Evolutionary conservation across 176 grass and related monocot species (phyloP).

Genomic region (Aechmea fasciata): DNA sequence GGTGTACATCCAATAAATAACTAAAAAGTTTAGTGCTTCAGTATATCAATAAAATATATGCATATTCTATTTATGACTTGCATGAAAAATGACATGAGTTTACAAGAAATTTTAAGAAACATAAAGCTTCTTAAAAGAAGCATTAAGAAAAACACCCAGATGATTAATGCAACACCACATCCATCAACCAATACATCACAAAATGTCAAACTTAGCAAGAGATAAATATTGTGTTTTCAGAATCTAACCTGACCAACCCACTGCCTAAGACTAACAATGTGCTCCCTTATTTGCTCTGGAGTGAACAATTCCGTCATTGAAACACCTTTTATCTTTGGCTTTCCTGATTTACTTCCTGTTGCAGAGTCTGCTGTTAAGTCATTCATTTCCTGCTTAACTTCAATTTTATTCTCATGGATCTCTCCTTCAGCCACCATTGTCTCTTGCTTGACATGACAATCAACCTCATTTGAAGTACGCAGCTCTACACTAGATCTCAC

Average conservation of each 20-base stretch:
- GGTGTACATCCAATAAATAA: no score
- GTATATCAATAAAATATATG: no score
- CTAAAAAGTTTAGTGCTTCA: no score
- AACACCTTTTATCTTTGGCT: conserved; percentile 98
- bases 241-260: conserved; percentile 93
- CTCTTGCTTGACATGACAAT: conserved; percentile 73
- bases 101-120: no score
- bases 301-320: conserved; percentile 97
- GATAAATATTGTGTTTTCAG: conserved; percentile 7
- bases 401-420: conserved; percentile 31
- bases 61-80: not conserved
- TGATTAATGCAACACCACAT: not conserved
- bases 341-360: conserved; percentile 72
- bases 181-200: not conserved
- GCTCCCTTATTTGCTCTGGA: conserved; percentile 83
- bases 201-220: conserved; percentile 9
- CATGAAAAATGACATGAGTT: not conserved
- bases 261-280: conserved; percentile 77
- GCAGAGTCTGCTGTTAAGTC: conserved; percentile 38
- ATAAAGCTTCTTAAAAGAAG: no score
- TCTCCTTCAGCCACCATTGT: conserved; percentile 46
- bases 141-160: no score
- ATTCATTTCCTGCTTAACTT: conserved; percentile 70
- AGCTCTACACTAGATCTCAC: conserved; percentile 31
- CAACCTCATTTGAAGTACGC: conserved; percentile 42